A percentile compares a stretch with the other conserved stretches of the same genome.
phyloP scores from a whole-genome alignment of 2,329 filamentous ascomycete genomes.

The Aspergillus fijiensis region DNA sequence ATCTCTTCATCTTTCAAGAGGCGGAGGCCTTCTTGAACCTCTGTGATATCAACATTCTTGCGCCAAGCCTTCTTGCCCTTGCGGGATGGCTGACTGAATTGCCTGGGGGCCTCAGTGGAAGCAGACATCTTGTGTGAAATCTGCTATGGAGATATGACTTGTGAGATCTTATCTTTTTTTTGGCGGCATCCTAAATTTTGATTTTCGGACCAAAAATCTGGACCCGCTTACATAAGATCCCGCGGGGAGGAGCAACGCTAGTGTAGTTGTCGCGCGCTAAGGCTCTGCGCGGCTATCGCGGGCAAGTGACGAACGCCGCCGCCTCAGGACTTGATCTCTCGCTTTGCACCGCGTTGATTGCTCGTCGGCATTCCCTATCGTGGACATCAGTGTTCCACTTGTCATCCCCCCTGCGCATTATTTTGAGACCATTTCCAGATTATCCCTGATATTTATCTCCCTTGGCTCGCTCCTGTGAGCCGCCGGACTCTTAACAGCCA shows the following conservation, averaged over 20 bases:
- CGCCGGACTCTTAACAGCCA: conserved; percentile 34
- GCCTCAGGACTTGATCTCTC: conserved; percentile 14
- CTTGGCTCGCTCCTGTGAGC: conserved; percentile 4
- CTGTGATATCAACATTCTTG: conserved; percentile 93
- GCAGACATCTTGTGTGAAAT: conserved; percentile 32
- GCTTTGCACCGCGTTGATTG: conserved; percentile 25
- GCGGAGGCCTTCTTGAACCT: conserved; percentile 79
- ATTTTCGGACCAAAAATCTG: conserved; percentile 30
- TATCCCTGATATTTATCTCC: not conserved
- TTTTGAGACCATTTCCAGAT: not conserved
- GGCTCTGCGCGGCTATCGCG: conserved; percentile 25
- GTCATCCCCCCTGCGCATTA: not conserved
- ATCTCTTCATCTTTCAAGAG: conserved; percentile 87
- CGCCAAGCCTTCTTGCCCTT: conserved; percentile 99
- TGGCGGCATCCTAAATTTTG: conserved; percentile 18
- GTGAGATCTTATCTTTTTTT: conserved; percentile 19
- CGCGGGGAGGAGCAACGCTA: conserved; percentile 25
- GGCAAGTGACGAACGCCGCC: conserved; percentile 16
- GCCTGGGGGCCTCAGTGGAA: conserved; percentile 63
- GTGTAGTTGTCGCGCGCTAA: conserved; percentile 30
- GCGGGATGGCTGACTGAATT: conserved; percentile 83
- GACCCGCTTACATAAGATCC: conserved; percentile 32
- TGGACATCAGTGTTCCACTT: conserved; percentile 5
- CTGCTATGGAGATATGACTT: conserved; percentile 17
- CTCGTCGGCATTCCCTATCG: conserved; percentile 15